Conservation (phyloP, 129 eudicot species). For the Lactuca saligna region DNA sequence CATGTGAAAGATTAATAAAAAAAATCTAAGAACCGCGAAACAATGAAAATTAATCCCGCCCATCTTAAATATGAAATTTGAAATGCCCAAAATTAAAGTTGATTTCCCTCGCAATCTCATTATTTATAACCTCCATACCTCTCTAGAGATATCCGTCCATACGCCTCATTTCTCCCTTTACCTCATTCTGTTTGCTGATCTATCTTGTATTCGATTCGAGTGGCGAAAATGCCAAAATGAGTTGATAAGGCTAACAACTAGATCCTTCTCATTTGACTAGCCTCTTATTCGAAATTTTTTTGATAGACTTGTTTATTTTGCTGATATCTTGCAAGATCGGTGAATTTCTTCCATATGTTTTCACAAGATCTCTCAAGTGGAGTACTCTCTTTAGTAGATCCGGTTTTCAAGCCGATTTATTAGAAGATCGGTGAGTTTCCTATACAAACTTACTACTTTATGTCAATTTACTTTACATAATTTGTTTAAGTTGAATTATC, state of each 20-base stretch:
- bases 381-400: neutral
- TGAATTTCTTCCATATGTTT: neutral
- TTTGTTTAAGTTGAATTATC: neutral
- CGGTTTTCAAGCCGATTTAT: neutral
- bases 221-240: neutral
- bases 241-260: neutral
- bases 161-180: neutral
- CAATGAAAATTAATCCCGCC: conserved; percentile 6
- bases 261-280: neutral
- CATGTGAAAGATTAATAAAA: neutral
- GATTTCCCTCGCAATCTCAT: neutral
- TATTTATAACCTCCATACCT: neutral
- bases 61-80: conserved; percentile 7
- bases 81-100: neutral
- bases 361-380: neutral
- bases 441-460: neutral
- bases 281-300: neutral
- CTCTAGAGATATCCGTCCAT: neutral
- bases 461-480: neutral
- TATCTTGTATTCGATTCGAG: neutral
- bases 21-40: neutral
- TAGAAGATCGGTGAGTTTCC: neutral
- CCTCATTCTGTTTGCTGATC: neutral
- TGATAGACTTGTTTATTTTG: no score
- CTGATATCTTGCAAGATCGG: neutral